A percentile compares a stretch with the other conserved stretches of the same genome.
Conservation (phyloP, 306 rosid genomes). For the Ziziphus jujuba region DNA sequence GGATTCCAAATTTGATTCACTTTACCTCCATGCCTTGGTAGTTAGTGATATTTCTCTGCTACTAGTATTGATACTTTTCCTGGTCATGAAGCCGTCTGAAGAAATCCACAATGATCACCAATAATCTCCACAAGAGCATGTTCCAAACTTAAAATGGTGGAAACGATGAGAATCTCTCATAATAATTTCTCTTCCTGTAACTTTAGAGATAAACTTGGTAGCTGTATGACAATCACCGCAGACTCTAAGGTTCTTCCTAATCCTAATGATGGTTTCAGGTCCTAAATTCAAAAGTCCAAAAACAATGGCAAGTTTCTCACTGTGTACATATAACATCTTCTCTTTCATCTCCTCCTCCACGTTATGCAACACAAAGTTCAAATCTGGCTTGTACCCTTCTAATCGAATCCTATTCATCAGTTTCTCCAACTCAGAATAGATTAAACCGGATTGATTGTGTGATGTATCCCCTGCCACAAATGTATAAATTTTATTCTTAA, state of each 20-base stretch:
- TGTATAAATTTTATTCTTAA: conserved; percentile 37
- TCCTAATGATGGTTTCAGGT: conserved; percentile 29
- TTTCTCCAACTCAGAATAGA: conserved; percentile 38
- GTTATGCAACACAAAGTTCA: conserved; percentile 39
- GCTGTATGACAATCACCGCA: conserved; percentile 48
- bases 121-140: conserved; percentile 47
- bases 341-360: conserved; percentile 48
- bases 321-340: conserved; percentile 30
- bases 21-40: too few species aligned
- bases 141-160: conserved; percentile 43
- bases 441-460: conserved; percentile 27
- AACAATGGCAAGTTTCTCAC: conserved; percentile 49
- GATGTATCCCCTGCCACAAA: conserved; percentile 43
- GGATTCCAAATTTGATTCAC: too few species aligned
- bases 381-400: conserved; percentile 38
- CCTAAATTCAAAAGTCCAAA: conserved; percentile 32
- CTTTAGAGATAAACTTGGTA: conserved; percentile 39
- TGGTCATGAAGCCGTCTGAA: too few species aligned
- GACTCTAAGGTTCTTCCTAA: conserved; percentile 43
- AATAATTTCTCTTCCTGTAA: conserved; percentile 39
- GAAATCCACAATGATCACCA: conserved; percentile 20
- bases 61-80: too few species aligned
- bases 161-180: conserved; percentile 43
- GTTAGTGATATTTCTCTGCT: too few species aligned
- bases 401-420: conserved; percentile 33